Evolutionary conservation across 139 green algal genomes (phyloP).

Genomic region (Tetradesmus obliquus): DNA sequence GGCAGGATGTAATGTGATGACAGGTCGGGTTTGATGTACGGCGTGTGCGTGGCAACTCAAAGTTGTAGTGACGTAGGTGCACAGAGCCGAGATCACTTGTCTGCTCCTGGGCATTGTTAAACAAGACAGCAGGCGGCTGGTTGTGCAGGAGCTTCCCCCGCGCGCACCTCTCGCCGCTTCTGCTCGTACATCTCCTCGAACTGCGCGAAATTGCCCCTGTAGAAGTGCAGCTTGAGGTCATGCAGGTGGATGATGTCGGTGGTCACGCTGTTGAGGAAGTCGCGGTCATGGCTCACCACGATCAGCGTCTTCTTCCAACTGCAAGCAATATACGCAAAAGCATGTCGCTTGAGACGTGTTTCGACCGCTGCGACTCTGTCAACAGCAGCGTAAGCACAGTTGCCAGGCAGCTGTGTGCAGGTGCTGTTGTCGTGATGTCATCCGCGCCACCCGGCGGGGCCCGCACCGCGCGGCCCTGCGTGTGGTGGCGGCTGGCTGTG

Average conservation of each 20-base stretch:
- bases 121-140: not conserved
- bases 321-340: not conserved
- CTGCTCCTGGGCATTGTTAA: too few species aligned
- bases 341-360: not conserved
- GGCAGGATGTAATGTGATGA: not conserved
- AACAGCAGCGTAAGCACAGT: too few species aligned
- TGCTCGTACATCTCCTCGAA: constrained; percentile 99
- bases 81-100: too few species aligned
- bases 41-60: too few species aligned
- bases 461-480: not conserved
- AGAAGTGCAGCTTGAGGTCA: constrained; percentile 95
- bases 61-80: too few species aligned
- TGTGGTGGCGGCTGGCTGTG: not conserved
- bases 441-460: not conserved
- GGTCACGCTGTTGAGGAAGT: constrained; percentile 99
- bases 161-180: constrained; percentile 93
- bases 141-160: constrained; percentile 33
- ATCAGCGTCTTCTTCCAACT: constrained; percentile 99
- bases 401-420: not conserved
- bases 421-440: not conserved
- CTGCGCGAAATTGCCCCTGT: constrained; percentile 91
- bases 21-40: too few species aligned
- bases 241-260: constrained; percentile 99
- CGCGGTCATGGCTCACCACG: constrained; percentile 98
- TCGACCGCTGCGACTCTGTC: not conserved